Percentiles rank a stretch among this genome's conserved stretches.
Evolutionary conservation across 2,329 filamentous ascomycete species (phyloP).

Genomic region (Didymella lethalis): DNA sequence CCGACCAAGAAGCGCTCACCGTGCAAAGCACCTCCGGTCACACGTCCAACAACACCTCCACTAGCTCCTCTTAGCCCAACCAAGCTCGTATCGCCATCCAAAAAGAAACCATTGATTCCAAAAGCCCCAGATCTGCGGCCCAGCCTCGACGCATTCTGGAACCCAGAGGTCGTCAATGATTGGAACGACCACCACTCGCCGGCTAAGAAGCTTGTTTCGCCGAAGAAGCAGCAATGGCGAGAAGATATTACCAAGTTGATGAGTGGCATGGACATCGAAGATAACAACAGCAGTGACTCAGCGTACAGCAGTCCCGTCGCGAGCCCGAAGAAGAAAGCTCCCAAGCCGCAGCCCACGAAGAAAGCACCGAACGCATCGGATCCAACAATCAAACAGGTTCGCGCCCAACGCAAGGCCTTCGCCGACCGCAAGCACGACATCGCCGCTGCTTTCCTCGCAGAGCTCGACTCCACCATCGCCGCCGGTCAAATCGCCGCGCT

Average conservation of each 20-base stretch:
- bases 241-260: constrained; percentile 41
- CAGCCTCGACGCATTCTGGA: constrained; percentile 52
- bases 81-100: constrained; percentile 50
- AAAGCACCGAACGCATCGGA: constrained; percentile 8
- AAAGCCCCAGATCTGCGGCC: constrained; percentile 41
- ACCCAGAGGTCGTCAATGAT: constrained; percentile 46
- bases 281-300: constrained; percentile 33
- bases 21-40: constrained; percentile 42
- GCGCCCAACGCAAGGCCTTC: constrained; percentile 63
- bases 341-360: constrained; percentile 16
- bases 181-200: constrained; percentile 50
- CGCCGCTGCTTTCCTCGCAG: constrained; percentile 69
- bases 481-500: constrained; percentile 66
- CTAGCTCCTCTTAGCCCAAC: constrained; percentile 37
- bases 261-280: constrained; percentile 34
- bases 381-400: constrained; percentile 33
- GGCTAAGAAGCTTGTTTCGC: constrained; percentile 45
- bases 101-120: constrained; percentile 44
- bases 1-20: constrained; percentile 46
- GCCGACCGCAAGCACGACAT: constrained; percentile 67
- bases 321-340: constrained; percentile 30
- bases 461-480: constrained; percentile 74
- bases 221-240: constrained; percentile 47
- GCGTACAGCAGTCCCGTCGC: constrained; percentile 30
- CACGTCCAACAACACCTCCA: constrained; percentile 45